Conservation (phyloP, 257 asterid genomes). For the Nyctanthes arbortristis region DNA sequence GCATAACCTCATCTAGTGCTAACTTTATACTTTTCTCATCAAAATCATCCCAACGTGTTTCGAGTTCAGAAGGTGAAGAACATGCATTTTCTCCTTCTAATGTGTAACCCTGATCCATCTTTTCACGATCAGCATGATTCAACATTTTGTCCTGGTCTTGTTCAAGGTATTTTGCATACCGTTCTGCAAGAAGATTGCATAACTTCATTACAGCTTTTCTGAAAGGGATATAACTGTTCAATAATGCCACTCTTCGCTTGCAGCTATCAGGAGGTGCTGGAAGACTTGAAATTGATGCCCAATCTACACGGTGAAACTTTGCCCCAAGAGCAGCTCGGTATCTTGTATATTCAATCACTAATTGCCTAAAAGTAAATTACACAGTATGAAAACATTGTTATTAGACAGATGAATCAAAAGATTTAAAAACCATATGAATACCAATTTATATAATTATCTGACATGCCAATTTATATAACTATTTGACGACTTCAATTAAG, state of each 20-base stretch:
- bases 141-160: slow-evolving; percentile 49
- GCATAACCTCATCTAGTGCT: slow-evolving; percentile 68
- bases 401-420: slow-evolving; percentile 13
- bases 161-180: slow-evolving; percentile 60
- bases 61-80: slow-evolving; percentile 28
- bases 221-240: slow-evolving; percentile 50
- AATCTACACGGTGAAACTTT: slow-evolving; percentile 68
- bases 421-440: slow-evolving; percentile 18
- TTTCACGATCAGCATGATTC: slow-evolving; percentile 36
- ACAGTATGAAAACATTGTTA: slow-evolving; percentile 22
- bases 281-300: slow-evolving; percentile 71
- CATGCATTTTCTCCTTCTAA: slow-evolving; percentile 26
- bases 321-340: slow-evolving; percentile 85
- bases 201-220: slow-evolving; percentile 72
- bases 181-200: slow-evolving; percentile 66
- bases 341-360: slow-evolving; percentile 79
- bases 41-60: slow-evolving; percentile 71
- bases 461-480: neutral
- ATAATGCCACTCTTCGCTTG: slow-evolving; percentile 79
- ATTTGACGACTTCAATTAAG: slow-evolving; percentile 18
- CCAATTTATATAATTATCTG: neutral
- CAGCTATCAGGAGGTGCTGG: slow-evolving; percentile 84
- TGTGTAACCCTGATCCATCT: slow-evolving; percentile 36
- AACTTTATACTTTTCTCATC: slow-evolving; percentile 56
- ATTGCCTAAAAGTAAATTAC: slow-evolving; percentile 51